These are phyloP conservation scores for Nakazawaea populi DNA, from an alignment of 805 yeast genomes.

Conservation along the genomic window DNA sequence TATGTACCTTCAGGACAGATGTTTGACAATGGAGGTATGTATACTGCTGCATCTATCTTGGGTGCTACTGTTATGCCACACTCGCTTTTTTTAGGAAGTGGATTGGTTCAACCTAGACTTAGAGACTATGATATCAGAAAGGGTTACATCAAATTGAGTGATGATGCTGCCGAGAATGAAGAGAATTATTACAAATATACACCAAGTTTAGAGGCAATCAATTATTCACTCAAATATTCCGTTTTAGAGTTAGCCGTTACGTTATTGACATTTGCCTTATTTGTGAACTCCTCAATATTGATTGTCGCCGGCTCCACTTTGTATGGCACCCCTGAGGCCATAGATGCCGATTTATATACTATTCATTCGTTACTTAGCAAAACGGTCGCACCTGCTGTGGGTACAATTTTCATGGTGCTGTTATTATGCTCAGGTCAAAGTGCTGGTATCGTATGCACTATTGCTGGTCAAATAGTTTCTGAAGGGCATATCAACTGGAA, in stretches of 20 bases:
- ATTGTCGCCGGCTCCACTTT: slow-evolving; percentile 74
- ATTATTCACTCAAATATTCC: slow-evolving; percentile 61
- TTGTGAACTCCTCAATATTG: slow-evolving; percentile 76
- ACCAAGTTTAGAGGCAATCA: slow-evolving; percentile 66
- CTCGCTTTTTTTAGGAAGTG: slow-evolving; percentile 41
- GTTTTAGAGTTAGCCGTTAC: slow-evolving; percentile 61
- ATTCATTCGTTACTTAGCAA: slow-evolving; percentile 54
- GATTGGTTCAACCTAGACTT: slow-evolving; percentile 42
- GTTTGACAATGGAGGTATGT: slow-evolving; percentile 36
- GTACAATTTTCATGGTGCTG: slow-evolving; percentile 78
- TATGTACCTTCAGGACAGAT: slow-evolving; percentile 36
- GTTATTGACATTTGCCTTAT: slow-evolving; percentile 70
- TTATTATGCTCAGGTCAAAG: slow-evolving; percentile 73
- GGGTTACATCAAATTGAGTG: slow-evolving; percentile 23
- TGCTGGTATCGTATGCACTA: slow-evolving; percentile 85
- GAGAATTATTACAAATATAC: slow-evolving; percentile 42
- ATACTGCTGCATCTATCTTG: slow-evolving; percentile 40
- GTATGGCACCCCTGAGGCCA: slow-evolving; percentile 56
- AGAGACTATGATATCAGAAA: slow-evolving; percentile 36
- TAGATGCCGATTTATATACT: slow-evolving; percentile 70
- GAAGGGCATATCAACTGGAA: slow-evolving; percentile 85
- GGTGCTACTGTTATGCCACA: slow-evolving; percentile 52
- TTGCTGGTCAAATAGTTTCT: slow-evolving; percentile 84
- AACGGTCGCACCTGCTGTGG: slow-evolving; percentile 64
- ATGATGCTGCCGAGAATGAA: slow-evolving; percentile 24